These are phyloP conservation scores for Aspergillus quadrilineatus DNA, from an alignment of 2,329 filamentous ascomycete genomes.

Conservation along the genomic window DNA sequence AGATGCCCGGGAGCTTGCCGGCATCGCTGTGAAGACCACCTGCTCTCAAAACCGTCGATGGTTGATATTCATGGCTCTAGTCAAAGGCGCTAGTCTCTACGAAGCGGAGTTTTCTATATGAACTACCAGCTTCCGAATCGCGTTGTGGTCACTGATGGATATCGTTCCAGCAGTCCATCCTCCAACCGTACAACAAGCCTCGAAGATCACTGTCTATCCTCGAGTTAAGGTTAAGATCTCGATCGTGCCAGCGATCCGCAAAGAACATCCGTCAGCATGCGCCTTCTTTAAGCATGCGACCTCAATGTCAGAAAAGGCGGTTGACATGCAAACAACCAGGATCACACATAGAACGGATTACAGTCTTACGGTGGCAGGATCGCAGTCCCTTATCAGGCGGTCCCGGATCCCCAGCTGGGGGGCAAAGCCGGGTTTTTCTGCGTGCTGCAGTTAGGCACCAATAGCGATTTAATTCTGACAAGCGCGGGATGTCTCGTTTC, in stretches of 20 bases:
- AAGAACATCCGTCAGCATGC: neutral
- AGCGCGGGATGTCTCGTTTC: neutral
- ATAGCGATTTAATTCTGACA: neutral
- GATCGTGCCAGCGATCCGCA: constrained; percentile 8
- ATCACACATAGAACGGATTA: too few species aligned
- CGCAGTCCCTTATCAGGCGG: neutral
- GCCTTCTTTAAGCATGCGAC: neutral
- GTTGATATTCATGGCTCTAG: too few species aligned
- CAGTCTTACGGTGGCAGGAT: neutral
- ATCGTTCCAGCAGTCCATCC: neutral
- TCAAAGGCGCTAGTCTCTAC: too few species aligned
- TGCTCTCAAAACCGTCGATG: neutral
- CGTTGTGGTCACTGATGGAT: neutral
- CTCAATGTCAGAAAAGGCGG: neutral
- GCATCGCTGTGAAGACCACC: neutral
- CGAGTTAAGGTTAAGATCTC: constrained; percentile 12
- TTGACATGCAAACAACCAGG: neutral
- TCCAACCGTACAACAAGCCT: constrained; percentile 3
- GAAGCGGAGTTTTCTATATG: too few species aligned
- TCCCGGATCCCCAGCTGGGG: neutral
- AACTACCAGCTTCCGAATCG: neutral
- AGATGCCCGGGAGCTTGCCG: neutral
- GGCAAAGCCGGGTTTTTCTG: neutral
- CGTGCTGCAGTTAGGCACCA: neutral
- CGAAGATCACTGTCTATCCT: constrained; percentile 10